Base-by-base conservation (phyloP, 2,329 filamentous ascomycete genomes). In the Colletotrichum sp. region DNA sequence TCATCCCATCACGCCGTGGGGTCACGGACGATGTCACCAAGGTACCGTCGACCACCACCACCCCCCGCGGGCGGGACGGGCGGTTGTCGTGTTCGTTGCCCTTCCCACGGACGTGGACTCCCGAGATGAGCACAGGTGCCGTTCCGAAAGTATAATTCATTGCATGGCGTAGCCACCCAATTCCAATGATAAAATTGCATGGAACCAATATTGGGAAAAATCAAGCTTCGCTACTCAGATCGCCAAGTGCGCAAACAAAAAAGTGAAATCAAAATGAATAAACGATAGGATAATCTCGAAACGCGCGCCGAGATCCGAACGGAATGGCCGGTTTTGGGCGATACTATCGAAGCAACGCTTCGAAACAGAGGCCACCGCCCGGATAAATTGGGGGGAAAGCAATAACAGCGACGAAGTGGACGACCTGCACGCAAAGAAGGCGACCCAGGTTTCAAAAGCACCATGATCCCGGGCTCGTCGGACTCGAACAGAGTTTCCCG, bases 101-200 rank as follows among this genome's bases (percentile, higher is more conserved):
- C 47, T 36, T 51, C 64, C 64, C 43, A 24, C 12, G 43, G 43
- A 51, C 43, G 6, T 51, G 43, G 24, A 34, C 47, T 58, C 64
- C 64, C 64, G 64, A 66, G 51, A 66, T 66, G 64, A 66, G 57
- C 54, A 58, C 33, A 58, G 24, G 24, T 31, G 61, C 24, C 61
- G 16, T 31, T 47, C 64, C 64, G 64, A 66, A 66, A 66, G 51
- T 58, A 66, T 66, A 66, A 66, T 58, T 43, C 51, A 66, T 66
- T 58, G 64, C 51, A 27, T 66, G 38, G 64, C 64, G 51, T 24
- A 66, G 36, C 33, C 57, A 34, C 21, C 24, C 29, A 29, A 7
- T 36, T 55, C 24, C 15, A 31, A 27, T 21, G 6, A 15, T 11
- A 27, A 31, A 4, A 34, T 18, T 18, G 21, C 29, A 55, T 27